These are phyloP conservation scores for Zygoascus tannicola DNA, from an alignment of 805 yeast species.

Conservation along the genomic window DNA sequence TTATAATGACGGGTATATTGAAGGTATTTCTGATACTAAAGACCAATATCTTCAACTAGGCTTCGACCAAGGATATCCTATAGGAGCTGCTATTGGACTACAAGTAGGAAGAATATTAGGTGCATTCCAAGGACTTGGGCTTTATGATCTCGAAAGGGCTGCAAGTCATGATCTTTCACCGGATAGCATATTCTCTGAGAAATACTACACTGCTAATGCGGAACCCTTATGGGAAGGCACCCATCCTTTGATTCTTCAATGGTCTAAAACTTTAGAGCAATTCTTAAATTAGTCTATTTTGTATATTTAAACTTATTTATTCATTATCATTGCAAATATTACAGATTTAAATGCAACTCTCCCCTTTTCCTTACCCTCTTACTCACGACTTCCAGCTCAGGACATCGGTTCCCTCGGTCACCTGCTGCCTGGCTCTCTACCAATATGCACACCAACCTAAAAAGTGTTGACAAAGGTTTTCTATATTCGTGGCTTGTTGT, in stretches of 20 bases:
- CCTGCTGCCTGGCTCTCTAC: constrained; percentile 35
- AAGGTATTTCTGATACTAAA: constrained; percentile 62
- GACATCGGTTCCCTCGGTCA: neutral
- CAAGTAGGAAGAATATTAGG: constrained; percentile 60
- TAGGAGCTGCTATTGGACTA: constrained; percentile 64
- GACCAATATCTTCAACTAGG: constrained; percentile 67
- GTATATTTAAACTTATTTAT: neutral
- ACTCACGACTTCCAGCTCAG: neutral
- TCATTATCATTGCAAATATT: neutral
- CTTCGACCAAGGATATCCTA: constrained; percentile 69
- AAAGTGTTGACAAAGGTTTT: constrained; percentile 90
- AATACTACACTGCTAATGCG: constrained; percentile 41
- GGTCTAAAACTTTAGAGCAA: constrained; percentile 30
- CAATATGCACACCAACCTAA: constrained; percentile 99
- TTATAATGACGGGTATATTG: constrained; percentile 71
- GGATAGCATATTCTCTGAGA: constrained; percentile 43
- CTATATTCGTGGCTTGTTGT: constrained; percentile 93
- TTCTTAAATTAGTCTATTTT: neutral
- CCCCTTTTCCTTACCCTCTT: neutral
- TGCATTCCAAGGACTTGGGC: constrained; percentile 33
- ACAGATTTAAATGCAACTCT: neutral
- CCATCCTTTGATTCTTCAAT: constrained; percentile 37
- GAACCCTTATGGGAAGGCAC: constrained; percentile 21
- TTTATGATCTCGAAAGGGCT: constrained; percentile 24
- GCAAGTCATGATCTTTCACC: constrained; percentile 45